These are phyloP conservation scores for Trypanosoma lewisi DNA, from an alignment of 208 protist species.

Conservation along the genomic window DNA sequence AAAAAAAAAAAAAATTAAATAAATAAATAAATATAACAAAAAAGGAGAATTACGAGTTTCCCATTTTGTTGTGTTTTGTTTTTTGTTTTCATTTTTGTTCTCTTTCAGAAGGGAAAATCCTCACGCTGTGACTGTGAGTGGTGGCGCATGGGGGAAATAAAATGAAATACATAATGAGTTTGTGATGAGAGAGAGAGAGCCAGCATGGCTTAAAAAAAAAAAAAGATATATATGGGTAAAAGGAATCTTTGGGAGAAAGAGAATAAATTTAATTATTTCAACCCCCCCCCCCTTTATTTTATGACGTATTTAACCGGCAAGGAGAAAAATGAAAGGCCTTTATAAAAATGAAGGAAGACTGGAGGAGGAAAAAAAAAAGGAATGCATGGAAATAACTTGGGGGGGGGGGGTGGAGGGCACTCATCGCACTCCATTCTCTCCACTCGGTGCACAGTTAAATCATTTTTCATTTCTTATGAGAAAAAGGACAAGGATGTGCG, in stretches of 20 bases:
- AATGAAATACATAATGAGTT: no score
- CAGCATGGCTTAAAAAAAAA: no score
- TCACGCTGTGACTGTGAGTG: no score
- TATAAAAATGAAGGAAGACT: slow-evolving; percentile 2
- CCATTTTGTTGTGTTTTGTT: background rate
- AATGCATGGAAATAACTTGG: slow-evolving; percentile 7
- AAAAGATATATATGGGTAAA: no score
- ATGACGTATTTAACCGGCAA: slow-evolving; percentile 6
- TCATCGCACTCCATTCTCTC: no score
- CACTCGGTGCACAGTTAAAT: no score
- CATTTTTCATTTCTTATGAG: no score
- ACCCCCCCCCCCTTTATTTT: no score
- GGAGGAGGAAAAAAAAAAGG: slow-evolving; percentile 1
- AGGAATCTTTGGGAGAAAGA: background rate
- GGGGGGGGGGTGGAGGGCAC: background rate
- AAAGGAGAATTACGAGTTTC: background rate
- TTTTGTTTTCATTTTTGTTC: slow-evolving; percentile 2
- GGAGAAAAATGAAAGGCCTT: background rate
- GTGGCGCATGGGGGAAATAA: no score
- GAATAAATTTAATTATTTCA: background rate
- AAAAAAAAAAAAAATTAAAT: slow-evolving; percentile 3
- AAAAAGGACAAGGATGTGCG: background rate
- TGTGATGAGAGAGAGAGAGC: no score
- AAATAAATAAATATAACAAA: background rate
- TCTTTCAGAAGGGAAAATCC: background rate